Percentiles rank a stretch among this genome's conserved stretches.
Evolutionary conservation across 768 basidiomycete genomes (phyloP).

Genomic region (Suillus tomentosus): DNA sequence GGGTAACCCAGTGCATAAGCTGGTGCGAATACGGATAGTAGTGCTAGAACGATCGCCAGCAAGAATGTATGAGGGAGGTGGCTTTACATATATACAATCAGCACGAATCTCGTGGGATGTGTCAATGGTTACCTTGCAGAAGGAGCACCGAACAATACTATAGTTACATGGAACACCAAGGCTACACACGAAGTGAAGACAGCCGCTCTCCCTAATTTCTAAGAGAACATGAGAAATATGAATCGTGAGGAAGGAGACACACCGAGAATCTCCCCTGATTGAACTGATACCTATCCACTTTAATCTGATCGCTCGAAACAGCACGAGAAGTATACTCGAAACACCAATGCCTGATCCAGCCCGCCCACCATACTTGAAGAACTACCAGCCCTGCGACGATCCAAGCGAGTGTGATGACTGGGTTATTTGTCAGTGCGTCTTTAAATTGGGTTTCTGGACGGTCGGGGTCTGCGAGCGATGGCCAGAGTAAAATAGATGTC

Average conservation of each 20-base stretch:
- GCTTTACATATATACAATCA: conserved; percentile 34
- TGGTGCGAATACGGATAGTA: conserved; percentile 67
- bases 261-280: conserved; percentile 43
- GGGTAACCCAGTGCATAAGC: conserved; percentile 71
- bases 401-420: conserved; percentile 58
- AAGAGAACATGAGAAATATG: conserved; percentile 11
- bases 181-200: conserved; percentile 54
- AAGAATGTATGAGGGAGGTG: conserved; percentile 62
- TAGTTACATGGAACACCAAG: conserved; percentile 45
- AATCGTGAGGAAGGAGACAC: conserved; percentile 23
- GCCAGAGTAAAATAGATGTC: conserved; percentile 45
- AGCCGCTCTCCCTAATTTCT: conserved; percentile 57
- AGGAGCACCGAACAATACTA: conserved; percentile 79
- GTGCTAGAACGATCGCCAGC: conserved; percentile 66
- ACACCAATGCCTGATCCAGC: conserved; percentile 63
- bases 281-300: conserved; percentile 42
- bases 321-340: conserved; percentile 43
- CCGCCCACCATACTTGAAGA: conserved; percentile 73
- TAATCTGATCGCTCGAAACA: conserved; percentile 45
- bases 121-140: conserved; percentile 50
- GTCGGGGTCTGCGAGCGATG: conserved; percentile 39
- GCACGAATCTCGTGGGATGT: neutral
- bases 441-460: conserved; percentile 74
- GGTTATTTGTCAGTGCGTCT: conserved; percentile 61
- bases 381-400: conserved; percentile 54